Base-by-base conservation (phyloP, 768 basidiomycete genomes). In the Gloeopeniophorella convolvens region DNA sequence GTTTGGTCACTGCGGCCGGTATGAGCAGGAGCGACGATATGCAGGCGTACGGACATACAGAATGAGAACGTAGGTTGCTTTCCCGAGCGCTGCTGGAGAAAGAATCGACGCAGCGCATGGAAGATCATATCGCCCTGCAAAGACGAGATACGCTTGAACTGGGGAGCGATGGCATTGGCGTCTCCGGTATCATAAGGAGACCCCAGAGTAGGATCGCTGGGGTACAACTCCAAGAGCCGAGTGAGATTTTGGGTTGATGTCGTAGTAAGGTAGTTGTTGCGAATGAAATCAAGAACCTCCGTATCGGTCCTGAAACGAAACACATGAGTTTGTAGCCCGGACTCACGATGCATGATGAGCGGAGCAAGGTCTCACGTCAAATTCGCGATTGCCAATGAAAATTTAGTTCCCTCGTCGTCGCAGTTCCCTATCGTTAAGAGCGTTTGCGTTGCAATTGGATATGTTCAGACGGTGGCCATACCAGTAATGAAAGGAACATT, bases 131-230 rank as follows among this genome's bases (percentile, higher is more conserved):
- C 72, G 1, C 72, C 71, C 37, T 63, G 63, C 12, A 70, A 48
- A 0, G 69, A 66, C 1, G 71, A 65, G 8, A 72, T 49, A 2
- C 73, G 67, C 50, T 72, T 73, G 57, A 60, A 72, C 55, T 74
- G 44, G 3, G 71, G 70, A 2, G 70, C 69, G 39, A 33, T 5
- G 7, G 44, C 26, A 24, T 54, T 35, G 10, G 35, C 15, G 3
- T 10, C 9, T 23, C 62, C 65, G 5, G 67, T 63, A 11, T 58
- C 56, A 35, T 59, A 66, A 2, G 65, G 65, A 8, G 63, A 66
- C 0, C 65, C 65, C 46, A 61, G 31, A 13, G 57, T 32, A 37
- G 35, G 20, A 31, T 61, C 50, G 15, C 41, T 37, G 18, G 56
- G 52, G 42, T 61, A 61, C 4, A 47, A 23, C 9, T 32, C 18